Base-by-base conservation (phyloP, 768 basidiomycete genomes). In the Mycena belliarum region DNA sequence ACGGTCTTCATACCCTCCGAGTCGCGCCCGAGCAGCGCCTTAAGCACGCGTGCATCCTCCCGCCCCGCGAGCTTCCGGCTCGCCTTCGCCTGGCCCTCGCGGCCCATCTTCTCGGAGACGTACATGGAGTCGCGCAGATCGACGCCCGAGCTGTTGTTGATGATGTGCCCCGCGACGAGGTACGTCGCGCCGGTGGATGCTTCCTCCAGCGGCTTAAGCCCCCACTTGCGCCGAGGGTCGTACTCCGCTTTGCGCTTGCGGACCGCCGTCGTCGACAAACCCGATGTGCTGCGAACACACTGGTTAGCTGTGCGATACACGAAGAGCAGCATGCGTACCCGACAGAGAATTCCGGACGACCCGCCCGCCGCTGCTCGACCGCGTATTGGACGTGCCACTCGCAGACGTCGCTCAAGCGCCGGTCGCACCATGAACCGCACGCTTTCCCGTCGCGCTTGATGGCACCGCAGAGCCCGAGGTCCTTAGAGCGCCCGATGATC, bases 351-450 rank as follows among this genome's bases (percentile, higher is more conserved):
- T 99, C 97, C 1, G 96, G 82, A 45, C 96, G 81, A 0, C 82
- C 83, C 0, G 89, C 87, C 10, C 94, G 79, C 16, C 82, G 78
- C 21, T 85, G 76, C 70, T 92, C 80, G 4, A 98, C 84, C 0
- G 95, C 91, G 23, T 81, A 79, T 59, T 93, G 87, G 38, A 98
- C 71, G 73, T 99, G 97, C 72, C 84, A 99, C 41, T 98, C 95
- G 71, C 97, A 99, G 4, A 91, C 87, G 20, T 91, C 88, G 69
- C 85, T 81, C 65, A 90, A 81, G 26, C 94, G 87, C 63, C 88
- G 93, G 73, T 99, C 96, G 48, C 87, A 92, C 96, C 96, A 98
- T 52, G 85, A 82, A 10, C 86, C 86, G 64, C 97, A 98, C 2
- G 78, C 65, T 49, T 88, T 87, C 1, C 94, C 93, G 56, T 96